A percentile compares a stretch with the other conserved stretches of the same genome.
Conservation (phyloP, 495 filamentous ascomycete genomes). For the Hapsidospora chrysogenum region DNA sequence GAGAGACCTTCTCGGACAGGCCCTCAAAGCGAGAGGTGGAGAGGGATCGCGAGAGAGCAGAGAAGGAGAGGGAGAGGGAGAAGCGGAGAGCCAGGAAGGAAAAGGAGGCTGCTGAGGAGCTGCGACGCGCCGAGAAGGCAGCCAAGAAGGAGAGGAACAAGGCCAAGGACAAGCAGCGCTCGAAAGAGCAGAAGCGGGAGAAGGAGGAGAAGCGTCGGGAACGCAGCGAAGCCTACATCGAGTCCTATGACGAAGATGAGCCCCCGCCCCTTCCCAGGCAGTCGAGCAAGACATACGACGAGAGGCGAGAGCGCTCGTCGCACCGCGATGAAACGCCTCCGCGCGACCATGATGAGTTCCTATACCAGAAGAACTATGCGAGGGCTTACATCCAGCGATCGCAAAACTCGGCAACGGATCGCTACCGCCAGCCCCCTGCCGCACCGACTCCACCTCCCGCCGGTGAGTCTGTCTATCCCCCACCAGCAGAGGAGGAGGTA, state of each 20-base stretch:
- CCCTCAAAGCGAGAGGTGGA: conserved; percentile 18
- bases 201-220: conserved; percentile 14
- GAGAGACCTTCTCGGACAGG: conserved; percentile 28
- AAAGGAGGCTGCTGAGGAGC: conserved; percentile 7
- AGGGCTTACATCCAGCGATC: conserved; percentile 12
- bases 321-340: conserved; percentile 4
- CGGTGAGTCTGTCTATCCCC: conserved; percentile 9
- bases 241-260: conserved; percentile 16
- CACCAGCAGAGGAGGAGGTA: conserved; percentile 6
- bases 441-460: conserved; percentile 15
- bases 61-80: conserved; percentile 11
- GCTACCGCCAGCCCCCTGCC: conserved; percentile 15
- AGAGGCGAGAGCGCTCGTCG: conserved; percentile 7
- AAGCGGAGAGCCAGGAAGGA: conserved; percentile 14
- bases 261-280: conserved; percentile 15
- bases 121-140: conserved; percentile 2
- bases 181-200: conserved; percentile 15
- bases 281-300: conserved; percentile 21
- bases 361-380: conserved; percentile 9
- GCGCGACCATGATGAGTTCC: conserved; percentile 10
- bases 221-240: conserved; percentile 14
- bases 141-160: conserved; percentile 2
- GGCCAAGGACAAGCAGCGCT: conserved; percentile 3
- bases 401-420: conserved; percentile 10
- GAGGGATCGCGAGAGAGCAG: conserved; percentile 11